Evolutionary conservation across 2,329 filamentous ascomycete species (phyloP), one percentile per base, ranked within the genome.

Genomic region (Clonostachys sp.): DNA sequence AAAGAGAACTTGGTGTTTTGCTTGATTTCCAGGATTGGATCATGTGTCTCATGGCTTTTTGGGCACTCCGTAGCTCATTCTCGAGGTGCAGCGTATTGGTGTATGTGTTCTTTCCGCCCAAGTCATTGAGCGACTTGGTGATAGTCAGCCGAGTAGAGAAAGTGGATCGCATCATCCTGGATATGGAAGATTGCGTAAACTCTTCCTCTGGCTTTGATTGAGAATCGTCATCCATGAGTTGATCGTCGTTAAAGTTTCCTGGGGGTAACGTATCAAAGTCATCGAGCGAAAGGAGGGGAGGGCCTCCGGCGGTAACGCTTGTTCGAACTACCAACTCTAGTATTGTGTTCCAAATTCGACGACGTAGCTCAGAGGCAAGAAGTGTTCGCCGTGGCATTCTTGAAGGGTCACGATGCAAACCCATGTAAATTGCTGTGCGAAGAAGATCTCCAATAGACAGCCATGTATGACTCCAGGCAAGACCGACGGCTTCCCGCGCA

Each of bases 341-440:
- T 12, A 80, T 70, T 0, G 77, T 78, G 7, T 73, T 71, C 80
- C 80, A 83, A 1, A 83, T 55, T 3, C 80, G 67, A 5, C 79
- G 66, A 2, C 79, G 70, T 59, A 83, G 71, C 59, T 84, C 80
- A 1, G 71, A 66, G 18, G 70, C 66, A 34, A 76, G 69, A 1
- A 62, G 55, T 3, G 73, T 68, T 66, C 77, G 74, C 0, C 67
- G 61, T 7, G 69, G 39, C 5, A 81, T 68, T 48, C 70, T 63
- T 33, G 63, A 67, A 0, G 80, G 79, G 47, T 83, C 80, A 2
- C 77, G 71, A 55, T 84, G 78, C 7, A 83, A 64, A 5, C 80
- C 80, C 70, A 82, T 80, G 47, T 71, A 72, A 56, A 83, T 74
- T 45, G 78, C 80, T 8, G 70, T 72, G 12, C 79, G 67, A n/a